Evolutionary conservation across 148 eudicot genomes (phyloP).

Genomic region (Rhododendron mucronatum): DNA sequence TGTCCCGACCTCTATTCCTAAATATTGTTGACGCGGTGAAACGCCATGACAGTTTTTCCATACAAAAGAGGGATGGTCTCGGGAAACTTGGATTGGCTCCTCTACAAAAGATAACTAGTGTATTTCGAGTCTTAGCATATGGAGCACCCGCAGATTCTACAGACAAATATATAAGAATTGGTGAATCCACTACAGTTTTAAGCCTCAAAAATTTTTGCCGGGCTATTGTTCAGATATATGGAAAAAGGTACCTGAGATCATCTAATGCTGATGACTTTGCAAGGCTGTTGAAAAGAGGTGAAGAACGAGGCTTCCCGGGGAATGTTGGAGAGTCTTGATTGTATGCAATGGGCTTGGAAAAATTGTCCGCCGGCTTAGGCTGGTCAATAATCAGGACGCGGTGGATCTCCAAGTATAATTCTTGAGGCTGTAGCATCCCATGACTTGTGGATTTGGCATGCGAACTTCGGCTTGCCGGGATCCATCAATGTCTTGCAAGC

Average conservation of each 20-base stretch:
- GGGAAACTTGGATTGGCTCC: background rate
- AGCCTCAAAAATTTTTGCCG: too few relatives aligned
- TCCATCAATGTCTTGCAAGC: too few relatives aligned
- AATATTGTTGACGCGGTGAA: background rate
- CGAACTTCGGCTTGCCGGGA: too few relatives aligned
- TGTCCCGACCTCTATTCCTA: background rate
- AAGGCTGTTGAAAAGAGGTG: background rate
- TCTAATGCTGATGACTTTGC: too few relatives aligned
- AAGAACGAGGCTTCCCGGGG: background rate
- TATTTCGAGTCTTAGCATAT: background rate
- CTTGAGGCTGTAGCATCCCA: too few relatives aligned
- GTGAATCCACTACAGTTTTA: too few relatives aligned
- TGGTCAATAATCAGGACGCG: background rate
- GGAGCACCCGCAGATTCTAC: too few relatives aligned
- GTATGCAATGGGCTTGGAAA: background rate
- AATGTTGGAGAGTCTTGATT: background rate
- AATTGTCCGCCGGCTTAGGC: background rate
- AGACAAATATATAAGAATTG: too few relatives aligned
- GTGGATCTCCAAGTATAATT: too few relatives aligned
- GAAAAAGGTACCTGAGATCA: too few relatives aligned
- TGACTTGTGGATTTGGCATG: too few relatives aligned
- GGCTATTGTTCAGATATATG: too few relatives aligned
- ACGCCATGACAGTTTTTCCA: background rate
- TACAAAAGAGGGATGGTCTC: background rate
- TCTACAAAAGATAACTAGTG: background rate